Evolutionary conservation across 345 rosid genomes (phyloP), one percentile per base, ranked within the genome.

Genomic region (Erodium maritimum): DNA sequence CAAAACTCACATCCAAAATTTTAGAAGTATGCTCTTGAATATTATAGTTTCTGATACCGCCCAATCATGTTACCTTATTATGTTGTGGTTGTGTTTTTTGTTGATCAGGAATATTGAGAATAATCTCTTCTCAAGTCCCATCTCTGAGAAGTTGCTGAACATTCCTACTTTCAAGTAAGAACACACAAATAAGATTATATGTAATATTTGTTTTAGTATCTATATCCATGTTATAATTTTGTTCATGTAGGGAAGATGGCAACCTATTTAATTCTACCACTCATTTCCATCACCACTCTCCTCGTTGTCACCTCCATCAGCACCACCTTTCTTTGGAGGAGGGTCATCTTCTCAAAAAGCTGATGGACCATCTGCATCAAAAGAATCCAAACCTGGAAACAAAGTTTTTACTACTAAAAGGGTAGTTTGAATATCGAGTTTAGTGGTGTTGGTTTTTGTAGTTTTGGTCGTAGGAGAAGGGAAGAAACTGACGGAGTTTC

Each of bases 51-150:
- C 19, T 23, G 21, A 24, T 24, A 19, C n/a, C 46, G 42, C 34
- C 34, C 8, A 3, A n/a, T 17, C 50, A 21, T 61, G 19, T 45
- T 61, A 18, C 21, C 61, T 34, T 50, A 1, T 17, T 46, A 23
- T 46, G 19, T 67, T 37, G 1, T 37, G 6, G 22, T 69, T 24
- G 12, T 23, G 54, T 19, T 21, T n/a, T n/a, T 2, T 55, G 48
- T 69, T 69, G 57, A 23, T 60, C 86, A 94, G 99, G 87, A 87
- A 94, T 68, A 57, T 94, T 67, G 97, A 90, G 77, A 85, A 94
- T 64, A 94, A 94, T 68, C 83, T 73, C 59, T 94, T 94, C 72
- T 25, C 73, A 22, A 97, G 99, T 63, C 88, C 95, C 24, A 87
- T 94, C 71, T 97, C 99, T 29, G 83, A 76, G 4, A 82, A 82